Percentiles rank a stretch among this genome's conserved stretches.
Evolutionary conservation across 495 filamentous ascomycete species (phyloP).

Genomic region (Podospora comata): DNA sequence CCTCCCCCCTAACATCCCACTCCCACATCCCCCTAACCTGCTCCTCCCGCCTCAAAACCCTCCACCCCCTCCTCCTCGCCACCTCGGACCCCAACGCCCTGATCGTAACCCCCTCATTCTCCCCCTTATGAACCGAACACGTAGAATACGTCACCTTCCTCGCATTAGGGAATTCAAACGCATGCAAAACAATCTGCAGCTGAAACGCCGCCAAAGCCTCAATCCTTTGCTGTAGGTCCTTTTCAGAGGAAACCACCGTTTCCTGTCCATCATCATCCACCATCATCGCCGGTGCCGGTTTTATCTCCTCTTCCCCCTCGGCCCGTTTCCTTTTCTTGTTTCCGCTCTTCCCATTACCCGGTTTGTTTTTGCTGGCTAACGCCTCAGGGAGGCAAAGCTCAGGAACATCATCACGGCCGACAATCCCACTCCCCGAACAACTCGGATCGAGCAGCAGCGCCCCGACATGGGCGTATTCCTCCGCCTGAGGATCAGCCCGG

Average conservation of each 20-base stretch:
- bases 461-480: slow-evolving; percentile 57
- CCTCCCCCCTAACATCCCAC: slow-evolving; percentile 68
- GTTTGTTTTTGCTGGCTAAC: slow-evolving; percentile 4
- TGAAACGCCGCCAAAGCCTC: slow-evolving; percentile 73
- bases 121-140: slow-evolving; percentile 78
- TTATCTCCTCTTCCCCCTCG: slow-evolving; percentile 31
- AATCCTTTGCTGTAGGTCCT: slow-evolving; percentile 55
- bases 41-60: slow-evolving; percentile 62
- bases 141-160: slow-evolving; percentile 83
- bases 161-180: slow-evolving; percentile 77
- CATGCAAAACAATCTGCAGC: slow-evolving; percentile 71
- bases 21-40: slow-evolving; percentile 66
- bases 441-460: slow-evolving; percentile 85
- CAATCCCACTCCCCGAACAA: slow-evolving; percentile 92
- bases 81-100: slow-evolving; percentile 61
- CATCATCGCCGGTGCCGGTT: slow-evolving; percentile 33
- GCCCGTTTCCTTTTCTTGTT: slow-evolving; percentile 40
- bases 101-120: slow-evolving; percentile 84
- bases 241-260: slow-evolving; percentile 41
- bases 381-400: slow-evolving; percentile 55
- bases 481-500: slow-evolving; percentile 56
- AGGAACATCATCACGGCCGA: slow-evolving; percentile 75
- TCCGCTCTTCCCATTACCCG: neutral
- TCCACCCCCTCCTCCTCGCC: slow-evolving; percentile 71
- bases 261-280: slow-evolving; percentile 51